Evolutionary conservation across 1,284 basidiomycete genomes (phyloP).

Genomic region (Mycena citricolor): DNA sequence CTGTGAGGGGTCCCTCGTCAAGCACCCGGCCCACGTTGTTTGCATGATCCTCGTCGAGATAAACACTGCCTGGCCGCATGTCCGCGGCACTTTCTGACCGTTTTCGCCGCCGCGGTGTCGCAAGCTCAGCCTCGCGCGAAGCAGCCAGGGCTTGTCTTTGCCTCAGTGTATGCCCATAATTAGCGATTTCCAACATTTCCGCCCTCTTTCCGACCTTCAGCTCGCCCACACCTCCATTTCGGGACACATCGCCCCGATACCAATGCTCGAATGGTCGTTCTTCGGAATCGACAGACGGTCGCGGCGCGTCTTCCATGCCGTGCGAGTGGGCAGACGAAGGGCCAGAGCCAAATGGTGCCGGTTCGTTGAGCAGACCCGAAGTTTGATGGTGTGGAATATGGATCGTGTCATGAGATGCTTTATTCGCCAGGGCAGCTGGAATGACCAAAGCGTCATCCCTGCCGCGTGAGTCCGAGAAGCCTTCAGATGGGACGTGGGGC

Average conservation of each 20-base stretch:
- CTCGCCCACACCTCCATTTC: constrained; percentile 80
- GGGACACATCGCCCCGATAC: constrained; percentile 77
- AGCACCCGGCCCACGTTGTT: constrained; percentile 51
- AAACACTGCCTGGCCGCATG: constrained; percentile 57
- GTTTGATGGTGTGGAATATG: constrained; percentile 30
- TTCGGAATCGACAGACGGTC: constrained; percentile 70
- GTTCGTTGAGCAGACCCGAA: constrained; percentile 50
- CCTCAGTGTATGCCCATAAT: constrained; percentile 60
- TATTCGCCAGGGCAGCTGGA: constrained; percentile 15
- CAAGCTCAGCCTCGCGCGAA: constrained; percentile 24
- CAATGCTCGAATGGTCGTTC: constrained; percentile 80
- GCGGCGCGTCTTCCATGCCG: constrained; percentile 30
- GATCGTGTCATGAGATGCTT: constrained; percentile 32
- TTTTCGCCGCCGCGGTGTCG: constrained; percentile 35
- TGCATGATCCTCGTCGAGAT: constrained; percentile 60
- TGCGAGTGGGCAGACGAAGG: constrained; percentile 30
- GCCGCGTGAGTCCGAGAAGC: constrained; percentile 10
- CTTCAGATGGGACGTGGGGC: constrained; percentile 1
- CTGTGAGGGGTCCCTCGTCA: constrained; percentile 70
- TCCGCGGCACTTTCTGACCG: constrained; percentile 59
- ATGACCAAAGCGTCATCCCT: constrained; percentile 28
- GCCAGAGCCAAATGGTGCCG: constrained; percentile 41
- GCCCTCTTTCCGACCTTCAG: constrained; percentile 64
- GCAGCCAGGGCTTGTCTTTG: constrained; percentile 25
- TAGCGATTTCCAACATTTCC: constrained; percentile 82